phyloP scores from a whole-genome alignment of 2,329 filamentous ascomycete species.

The Gaeumannomyces tritici region DNA sequence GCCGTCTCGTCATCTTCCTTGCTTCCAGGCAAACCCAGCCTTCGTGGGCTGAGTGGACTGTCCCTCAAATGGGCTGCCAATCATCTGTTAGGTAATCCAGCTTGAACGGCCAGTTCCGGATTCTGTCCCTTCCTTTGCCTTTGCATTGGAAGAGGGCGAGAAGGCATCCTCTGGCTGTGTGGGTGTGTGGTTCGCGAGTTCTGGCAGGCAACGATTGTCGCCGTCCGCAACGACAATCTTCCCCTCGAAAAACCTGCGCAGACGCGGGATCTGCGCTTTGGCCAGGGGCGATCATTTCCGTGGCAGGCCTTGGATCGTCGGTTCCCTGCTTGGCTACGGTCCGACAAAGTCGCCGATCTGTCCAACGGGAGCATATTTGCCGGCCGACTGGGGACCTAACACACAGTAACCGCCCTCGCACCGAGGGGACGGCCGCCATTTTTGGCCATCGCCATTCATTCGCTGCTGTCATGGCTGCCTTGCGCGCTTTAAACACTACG shows the following conservation, averaged over 20 bases:
- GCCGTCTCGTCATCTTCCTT: background rate
- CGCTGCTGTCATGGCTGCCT: too few relatives aligned
- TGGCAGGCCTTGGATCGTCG: background rate
- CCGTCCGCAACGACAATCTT: background rate
- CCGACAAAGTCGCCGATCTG: background rate
- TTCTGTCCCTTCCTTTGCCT: too few relatives aligned
- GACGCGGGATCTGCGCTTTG: background rate
- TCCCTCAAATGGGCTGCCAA: background rate
- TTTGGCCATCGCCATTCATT: background rate
- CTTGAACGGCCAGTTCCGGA: too few relatives aligned
- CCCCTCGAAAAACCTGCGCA: background rate
- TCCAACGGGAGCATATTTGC: background rate
- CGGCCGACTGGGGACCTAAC: too few relatives aligned
- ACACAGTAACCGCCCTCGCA: background rate
- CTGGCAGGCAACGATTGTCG: background rate
- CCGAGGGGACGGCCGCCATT: too few relatives aligned
- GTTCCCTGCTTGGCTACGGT: background rate
- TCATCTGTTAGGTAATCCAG: too few relatives aligned
- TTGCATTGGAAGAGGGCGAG: background rate
- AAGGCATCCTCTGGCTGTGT: too few relatives aligned
- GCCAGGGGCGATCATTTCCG: background rate
- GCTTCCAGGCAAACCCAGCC: background rate
- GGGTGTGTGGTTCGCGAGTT: background rate
- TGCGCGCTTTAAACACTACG: too few relatives aligned
- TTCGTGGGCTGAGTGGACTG: background rate